Percentiles rank a stretch among this genome's conserved stretches.
Conservation (phyloP, 2,329 filamentous ascomycete genomes). For the Phialophora chinensis region DNA sequence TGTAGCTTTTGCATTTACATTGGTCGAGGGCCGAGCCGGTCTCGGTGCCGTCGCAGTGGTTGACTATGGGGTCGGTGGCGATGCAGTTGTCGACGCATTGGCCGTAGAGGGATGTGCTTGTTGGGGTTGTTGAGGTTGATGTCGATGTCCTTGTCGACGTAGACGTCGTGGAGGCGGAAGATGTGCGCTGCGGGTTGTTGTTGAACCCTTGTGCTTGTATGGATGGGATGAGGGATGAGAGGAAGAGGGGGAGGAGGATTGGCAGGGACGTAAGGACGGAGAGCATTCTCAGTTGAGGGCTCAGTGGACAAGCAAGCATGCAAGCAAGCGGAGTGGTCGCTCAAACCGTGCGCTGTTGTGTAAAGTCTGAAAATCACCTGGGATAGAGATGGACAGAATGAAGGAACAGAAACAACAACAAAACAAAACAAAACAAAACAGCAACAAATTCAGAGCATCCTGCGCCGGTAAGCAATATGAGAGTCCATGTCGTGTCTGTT, state of each 20-base stretch:
- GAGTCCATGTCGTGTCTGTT: background rate
- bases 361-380: background rate
- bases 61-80: slow-evolving; percentile 15
- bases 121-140: background rate
- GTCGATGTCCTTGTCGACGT: background rate
- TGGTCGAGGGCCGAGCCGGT: slow-evolving; percentile 27
- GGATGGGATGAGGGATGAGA: slow-evolving; percentile 6
- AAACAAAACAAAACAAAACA: background rate
- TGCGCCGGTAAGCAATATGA: background rate
- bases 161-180: background rate
- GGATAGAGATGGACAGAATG: background rate
- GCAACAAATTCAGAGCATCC: background rate
- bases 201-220: slow-evolving; percentile 6
- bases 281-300: background rate
- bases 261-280: background rate
- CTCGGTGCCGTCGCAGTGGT: slow-evolving; percentile 31
- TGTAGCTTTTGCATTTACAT: slow-evolving; percentile 27
- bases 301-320: background rate
- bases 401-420: background rate
- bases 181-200: slow-evolving; percentile 4
- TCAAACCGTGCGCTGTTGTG: background rate
- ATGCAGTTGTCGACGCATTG: slow-evolving; percentile 19
- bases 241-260: slow-evolving; percentile 9
- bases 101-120: slow-evolving; percentile 1
- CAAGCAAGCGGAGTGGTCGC: background rate